Percentiles rank a stretch among this genome's conserved stretches.
Conservation (phyloP, 176 grass and related monocot genomes). For the Eleusine indica region DNA sequence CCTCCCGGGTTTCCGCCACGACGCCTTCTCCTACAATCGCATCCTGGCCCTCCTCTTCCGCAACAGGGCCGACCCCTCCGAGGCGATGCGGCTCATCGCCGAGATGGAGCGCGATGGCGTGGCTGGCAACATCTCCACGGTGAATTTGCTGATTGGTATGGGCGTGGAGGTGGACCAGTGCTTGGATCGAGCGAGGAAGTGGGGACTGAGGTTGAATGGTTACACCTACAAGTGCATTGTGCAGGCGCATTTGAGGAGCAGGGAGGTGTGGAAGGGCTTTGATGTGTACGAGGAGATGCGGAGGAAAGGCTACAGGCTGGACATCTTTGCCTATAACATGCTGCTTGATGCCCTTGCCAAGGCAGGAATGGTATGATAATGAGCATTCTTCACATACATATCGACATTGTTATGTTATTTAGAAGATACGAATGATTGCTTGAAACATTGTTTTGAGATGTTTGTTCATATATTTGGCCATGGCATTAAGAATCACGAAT, state of each 20-base stretch:
- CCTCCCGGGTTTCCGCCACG: slow-evolving; percentile 71
- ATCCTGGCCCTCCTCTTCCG: slow-evolving; percentile 63
- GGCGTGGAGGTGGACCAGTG: slow-evolving; percentile 62
- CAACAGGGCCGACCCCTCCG: slow-evolving; percentile 4
- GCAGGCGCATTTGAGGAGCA: slow-evolving; percentile 78
- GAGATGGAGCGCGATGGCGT: slow-evolving; percentile 79
- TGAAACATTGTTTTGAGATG: background rate
- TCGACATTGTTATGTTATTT: background rate
- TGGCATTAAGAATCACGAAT: background rate
- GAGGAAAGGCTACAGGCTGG: slow-evolving; percentile 85
- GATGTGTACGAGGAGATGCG: slow-evolving; percentile 78
- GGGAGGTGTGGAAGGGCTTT: slow-evolving; percentile 67
- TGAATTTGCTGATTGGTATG: slow-evolving; percentile 84
- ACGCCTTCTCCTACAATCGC: slow-evolving; percentile 95
- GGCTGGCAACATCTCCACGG: slow-evolving; percentile 75
- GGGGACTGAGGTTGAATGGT: slow-evolving; percentile 68
- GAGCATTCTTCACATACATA: background rate
- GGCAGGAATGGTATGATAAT: slow-evolving; percentile 73
- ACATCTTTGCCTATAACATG: slow-evolving; percentile 96
- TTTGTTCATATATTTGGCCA: slow-evolving; percentile 30
- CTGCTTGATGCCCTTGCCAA: slow-evolving; percentile 83
- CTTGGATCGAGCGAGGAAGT: slow-evolving; percentile 67
- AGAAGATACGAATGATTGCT: background rate
- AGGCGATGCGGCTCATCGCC: slow-evolving; percentile 52
- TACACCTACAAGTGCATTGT: slow-evolving; percentile 94